Conservation (phyloP, 78 protist genomes). For the Chrysochromulina parva region DNA sequence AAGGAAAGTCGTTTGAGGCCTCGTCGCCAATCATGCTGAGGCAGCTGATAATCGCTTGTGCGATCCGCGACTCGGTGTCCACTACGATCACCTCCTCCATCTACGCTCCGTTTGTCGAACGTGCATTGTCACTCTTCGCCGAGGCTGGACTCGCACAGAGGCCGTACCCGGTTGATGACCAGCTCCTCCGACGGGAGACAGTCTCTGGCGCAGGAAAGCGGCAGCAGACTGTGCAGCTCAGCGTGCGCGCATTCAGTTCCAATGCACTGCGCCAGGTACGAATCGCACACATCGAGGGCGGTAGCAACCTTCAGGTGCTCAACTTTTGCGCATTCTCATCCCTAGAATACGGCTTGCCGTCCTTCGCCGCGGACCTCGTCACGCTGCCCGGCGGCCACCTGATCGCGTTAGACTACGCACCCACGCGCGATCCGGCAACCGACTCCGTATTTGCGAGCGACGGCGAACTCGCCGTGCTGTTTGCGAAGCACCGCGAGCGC, state of each 20-base stretch:
- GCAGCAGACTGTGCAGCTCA: background rate
- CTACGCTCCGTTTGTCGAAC: background rate
- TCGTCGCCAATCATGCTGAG: too few species aligned
- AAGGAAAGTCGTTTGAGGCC: too few species aligned
- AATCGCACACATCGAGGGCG: background rate
- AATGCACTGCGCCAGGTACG: background rate
- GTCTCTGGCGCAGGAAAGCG: background rate
- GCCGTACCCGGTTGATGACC: background rate
- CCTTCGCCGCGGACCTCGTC: conserved; percentile 12
- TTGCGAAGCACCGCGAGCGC: background rate
- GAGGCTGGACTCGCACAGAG: background rate
- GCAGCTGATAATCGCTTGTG: too few species aligned
- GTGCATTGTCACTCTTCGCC: background rate
- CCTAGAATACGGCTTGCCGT: background rate
- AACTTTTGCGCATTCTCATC: background rate
- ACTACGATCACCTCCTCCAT: too few species aligned
- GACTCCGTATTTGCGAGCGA: too few species aligned
- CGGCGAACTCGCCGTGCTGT: background rate
- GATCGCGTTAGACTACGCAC: background rate
- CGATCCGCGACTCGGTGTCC: too few species aligned
- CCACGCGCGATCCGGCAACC: background rate
- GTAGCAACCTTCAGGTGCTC: background rate
- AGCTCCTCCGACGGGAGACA: background rate
- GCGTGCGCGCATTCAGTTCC: background rate
- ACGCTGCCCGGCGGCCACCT: background rate